phyloP scores from a whole-genome alignment of 768 basidiomycete genomes.

The Suillus tomentosus region DNA sequence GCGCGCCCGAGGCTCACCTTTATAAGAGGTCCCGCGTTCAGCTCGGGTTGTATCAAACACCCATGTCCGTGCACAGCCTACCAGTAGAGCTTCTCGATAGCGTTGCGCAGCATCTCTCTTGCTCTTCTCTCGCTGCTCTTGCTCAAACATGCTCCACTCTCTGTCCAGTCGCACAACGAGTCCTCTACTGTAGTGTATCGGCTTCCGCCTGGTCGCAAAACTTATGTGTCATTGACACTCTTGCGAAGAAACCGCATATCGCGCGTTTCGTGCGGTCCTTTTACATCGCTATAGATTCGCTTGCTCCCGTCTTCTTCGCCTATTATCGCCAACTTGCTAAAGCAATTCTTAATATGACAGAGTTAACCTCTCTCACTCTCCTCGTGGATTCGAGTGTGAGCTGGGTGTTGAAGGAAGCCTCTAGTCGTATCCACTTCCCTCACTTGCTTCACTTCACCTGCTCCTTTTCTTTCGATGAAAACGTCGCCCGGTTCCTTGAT shows the following conservation, averaged over 20 bases:
- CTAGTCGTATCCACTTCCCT: slow-evolving; percentile 37
- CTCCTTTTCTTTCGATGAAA: slow-evolving; percentile 60
- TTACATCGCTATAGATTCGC: slow-evolving; percentile 51
- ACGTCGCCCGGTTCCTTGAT: slow-evolving; percentile 60
- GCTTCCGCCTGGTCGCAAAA: slow-evolving; percentile 47
- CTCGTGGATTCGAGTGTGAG: slow-evolving; percentile 48
- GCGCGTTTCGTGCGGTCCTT: slow-evolving; percentile 66
- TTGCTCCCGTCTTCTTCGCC: slow-evolving; percentile 40
- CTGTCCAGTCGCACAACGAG: slow-evolving; percentile 53
- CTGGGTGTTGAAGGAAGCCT: slow-evolving; percentile 51
- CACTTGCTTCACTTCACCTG: slow-evolving; percentile 57
- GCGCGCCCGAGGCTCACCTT: slow-evolving; percentile 7
- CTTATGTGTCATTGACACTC: slow-evolving; percentile 52
- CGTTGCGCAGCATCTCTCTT: slow-evolving; percentile 43
- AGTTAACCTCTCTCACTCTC: slow-evolving; percentile 54
- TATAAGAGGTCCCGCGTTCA: slow-evolving; percentile 17
- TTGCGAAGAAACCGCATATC: slow-evolving; percentile 57
- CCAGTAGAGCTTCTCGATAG: slow-evolving; percentile 66
- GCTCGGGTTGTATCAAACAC: slow-evolving; percentile 8
- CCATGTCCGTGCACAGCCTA: slow-evolving; percentile 50
- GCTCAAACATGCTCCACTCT: slow-evolving; percentile 45
- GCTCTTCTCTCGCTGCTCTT: slow-evolving; percentile 47
- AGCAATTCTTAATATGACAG: slow-evolving; percentile 63
- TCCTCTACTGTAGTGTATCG: slow-evolving; percentile 62
- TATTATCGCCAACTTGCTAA: slow-evolving; percentile 51